Evolutionary conservation across 1,139 yeast species (phyloP).

Genomic region (Arxiozyma telluris): DNA sequence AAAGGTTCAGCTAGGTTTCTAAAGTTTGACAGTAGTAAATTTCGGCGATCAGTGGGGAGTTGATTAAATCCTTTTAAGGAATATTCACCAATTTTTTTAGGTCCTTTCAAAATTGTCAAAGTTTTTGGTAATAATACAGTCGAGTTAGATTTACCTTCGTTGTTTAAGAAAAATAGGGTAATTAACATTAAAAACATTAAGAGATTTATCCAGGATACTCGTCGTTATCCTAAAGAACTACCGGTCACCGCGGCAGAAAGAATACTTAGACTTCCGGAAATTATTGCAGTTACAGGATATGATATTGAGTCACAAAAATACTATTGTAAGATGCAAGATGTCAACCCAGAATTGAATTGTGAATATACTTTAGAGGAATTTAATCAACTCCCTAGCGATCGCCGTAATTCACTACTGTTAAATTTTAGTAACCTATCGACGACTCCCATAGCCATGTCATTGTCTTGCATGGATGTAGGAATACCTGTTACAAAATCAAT

Average conservation of each 20-base stretch:
- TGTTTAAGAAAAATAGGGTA: constrained; percentile 2
- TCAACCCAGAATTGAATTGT: constrained; percentile 1
- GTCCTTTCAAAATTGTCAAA: constrained; percentile 10
- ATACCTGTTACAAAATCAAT: too few species aligned
- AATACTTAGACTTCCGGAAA: neutral
- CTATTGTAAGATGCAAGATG: constrained; percentile 5
- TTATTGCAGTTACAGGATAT: constrained; percentile 2
- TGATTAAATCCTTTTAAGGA: too few species aligned
- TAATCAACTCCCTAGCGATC: neutral
- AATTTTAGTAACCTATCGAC: neutral
- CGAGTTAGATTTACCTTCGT: constrained; percentile 10
- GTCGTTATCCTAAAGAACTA: neutral
- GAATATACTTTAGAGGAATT: constrained; percentile 3
- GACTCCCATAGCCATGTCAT: too few species aligned
- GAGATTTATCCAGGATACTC: neutral
- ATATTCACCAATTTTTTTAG: constrained; percentile 9
- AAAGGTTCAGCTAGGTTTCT: too few species aligned
- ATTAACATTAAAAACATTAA: constrained; percentile 7
- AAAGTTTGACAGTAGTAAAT: too few species aligned
- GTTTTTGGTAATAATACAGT: constrained; percentile 7
- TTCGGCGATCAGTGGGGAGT: too few species aligned
- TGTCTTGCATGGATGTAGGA: too few species aligned
- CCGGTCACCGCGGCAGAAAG: neutral
- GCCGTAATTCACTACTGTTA: neutral
- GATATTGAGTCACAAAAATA: constrained; percentile 4